These are phyloP conservation scores for Clitopilus hobsonii DNA, from an alignment of 768 basidiomycete species.

Conservation along the genomic window DNA sequence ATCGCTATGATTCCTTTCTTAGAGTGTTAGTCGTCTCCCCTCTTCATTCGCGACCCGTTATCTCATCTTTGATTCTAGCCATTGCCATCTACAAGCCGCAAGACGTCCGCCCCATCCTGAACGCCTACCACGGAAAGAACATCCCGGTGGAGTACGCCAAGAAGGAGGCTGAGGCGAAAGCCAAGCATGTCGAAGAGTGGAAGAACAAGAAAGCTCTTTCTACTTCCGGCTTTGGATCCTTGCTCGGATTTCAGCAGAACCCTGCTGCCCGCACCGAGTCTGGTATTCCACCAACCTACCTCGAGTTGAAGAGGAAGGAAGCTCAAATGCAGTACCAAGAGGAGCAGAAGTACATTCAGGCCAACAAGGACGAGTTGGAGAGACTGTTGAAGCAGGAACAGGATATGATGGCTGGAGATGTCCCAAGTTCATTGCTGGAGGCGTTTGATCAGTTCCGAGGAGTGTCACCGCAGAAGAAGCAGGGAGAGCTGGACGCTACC, in stretches of 20 bases:
- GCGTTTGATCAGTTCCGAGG: slow-evolving; percentile 30
- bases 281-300: slow-evolving; percentile 42
- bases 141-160: slow-evolving; percentile 87
- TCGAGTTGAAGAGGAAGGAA: slow-evolving; percentile 48
- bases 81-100: slow-evolving; percentile 86
- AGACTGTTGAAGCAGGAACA: slow-evolving; percentile 32
- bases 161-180: slow-evolving; percentile 81
- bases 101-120: slow-evolving; percentile 85
- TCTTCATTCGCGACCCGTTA: not conserved
- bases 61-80: slow-evolving; percentile 39
- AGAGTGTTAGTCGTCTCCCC: slow-evolving; percentile 58
- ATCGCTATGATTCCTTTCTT: slow-evolving; percentile 96
- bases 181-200: slow-evolving; percentile 79
- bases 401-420: slow-evolving; percentile 35
- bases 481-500: slow-evolving; percentile 3
- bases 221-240: slow-evolving; percentile 28
- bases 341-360: slow-evolving; percentile 44
- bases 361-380: slow-evolving; percentile 44
- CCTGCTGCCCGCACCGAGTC: slow-evolving; percentile 19
- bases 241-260: slow-evolving; percentile 32
- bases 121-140: slow-evolving; percentile 83
- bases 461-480: slow-evolving; percentile 7
- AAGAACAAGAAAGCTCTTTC: slow-evolving; percentile 39
- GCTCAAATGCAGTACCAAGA: slow-evolving; percentile 45
- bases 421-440: slow-evolving; percentile 44